These are phyloP conservation scores for Venturia aucupariae DNA, from an alignment of 2,329 filamentous ascomycete genomes.

Conservation along the genomic window DNA sequence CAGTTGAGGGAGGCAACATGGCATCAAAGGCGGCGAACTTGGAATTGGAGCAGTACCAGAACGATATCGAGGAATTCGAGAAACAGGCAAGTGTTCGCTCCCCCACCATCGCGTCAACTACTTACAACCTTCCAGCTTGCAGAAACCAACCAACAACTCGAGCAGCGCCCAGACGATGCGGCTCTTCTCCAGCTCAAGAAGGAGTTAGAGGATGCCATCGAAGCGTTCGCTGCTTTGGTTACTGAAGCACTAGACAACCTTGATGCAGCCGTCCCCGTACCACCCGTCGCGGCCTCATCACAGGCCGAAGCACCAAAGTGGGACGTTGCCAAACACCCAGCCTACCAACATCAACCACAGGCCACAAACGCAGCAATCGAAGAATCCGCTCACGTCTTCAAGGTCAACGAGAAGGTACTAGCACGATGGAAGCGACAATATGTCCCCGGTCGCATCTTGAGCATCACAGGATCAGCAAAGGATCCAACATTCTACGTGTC, in stretches of 20 bases:
- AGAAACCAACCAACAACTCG: conserved; percentile 64
- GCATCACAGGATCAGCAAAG: conserved; percentile 83
- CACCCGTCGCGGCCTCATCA: conserved; percentile 31
- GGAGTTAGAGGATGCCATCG: conserved; percentile 76
- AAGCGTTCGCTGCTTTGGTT: conserved; percentile 45
- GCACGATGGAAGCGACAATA: conserved; percentile 92
- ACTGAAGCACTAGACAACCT: conserved; percentile 72
- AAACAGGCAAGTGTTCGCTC: conserved; percentile 38
- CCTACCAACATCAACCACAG: conserved; percentile 48
- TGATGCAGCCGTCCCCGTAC: conserved; percentile 48
- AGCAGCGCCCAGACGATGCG: conserved; percentile 69
- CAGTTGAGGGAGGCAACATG: not conserved
- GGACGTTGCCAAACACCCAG: conserved; percentile 71
- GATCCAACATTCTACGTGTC: conserved; percentile 90
- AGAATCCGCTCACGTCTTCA: conserved; percentile 49
- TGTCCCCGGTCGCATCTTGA: conserved; percentile 87
- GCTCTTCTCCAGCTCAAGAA: conserved; percentile 68
- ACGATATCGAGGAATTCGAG: conserved; percentile 49
- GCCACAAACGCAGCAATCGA: conserved; percentile 24
- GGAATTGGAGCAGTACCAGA: conserved; percentile 22
- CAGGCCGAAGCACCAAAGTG: conserved; percentile 50
- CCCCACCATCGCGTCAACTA: not conserved
- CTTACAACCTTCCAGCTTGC: conserved; percentile 51
- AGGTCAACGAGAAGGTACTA: conserved; percentile 81
- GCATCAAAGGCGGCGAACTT: not conserved